Percentiles rank a stretch among this genome's conserved stretches.
Conservation (phyloP, 129 eudicot species). For the Helianthus tuberosus region DNA sequence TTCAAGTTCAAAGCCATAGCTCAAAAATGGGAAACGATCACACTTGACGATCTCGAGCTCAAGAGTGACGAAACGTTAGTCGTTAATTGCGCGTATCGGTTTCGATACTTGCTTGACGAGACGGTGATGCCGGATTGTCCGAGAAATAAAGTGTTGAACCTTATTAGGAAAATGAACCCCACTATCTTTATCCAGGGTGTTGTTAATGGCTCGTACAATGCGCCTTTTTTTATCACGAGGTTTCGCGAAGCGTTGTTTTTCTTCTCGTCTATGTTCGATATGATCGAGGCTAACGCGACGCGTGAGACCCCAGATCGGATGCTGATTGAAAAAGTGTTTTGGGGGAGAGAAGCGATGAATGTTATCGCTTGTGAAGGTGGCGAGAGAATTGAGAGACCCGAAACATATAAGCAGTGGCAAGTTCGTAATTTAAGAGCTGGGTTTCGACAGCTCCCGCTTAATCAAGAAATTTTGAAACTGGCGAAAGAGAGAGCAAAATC, state of each 20-base stretch:
- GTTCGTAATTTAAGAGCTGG: constrained; percentile 69
- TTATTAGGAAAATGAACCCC: no score
- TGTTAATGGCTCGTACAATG: no score
- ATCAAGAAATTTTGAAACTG: constrained; percentile 62
- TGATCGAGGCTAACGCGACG: constrained; percentile 53
- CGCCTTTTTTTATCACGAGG: no score
- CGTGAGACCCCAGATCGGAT: constrained; percentile 63
- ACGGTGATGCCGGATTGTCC: constrained; percentile 77
- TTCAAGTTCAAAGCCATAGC: constrained; percentile 77
- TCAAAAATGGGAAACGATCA: constrained; percentile 76
- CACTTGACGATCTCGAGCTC: constrained; percentile 62
- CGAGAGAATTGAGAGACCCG: constrained; percentile 84
- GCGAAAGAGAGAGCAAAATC: constrained; percentile 52
- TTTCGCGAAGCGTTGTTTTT: no score
- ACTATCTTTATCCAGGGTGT: no score
- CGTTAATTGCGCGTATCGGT: constrained; percentile 62
- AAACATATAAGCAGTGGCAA: constrained; percentile 87
- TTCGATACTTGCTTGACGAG: constrained; percentile 63
- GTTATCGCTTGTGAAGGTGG: constrained; percentile 86
- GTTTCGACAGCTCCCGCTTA: constrained; percentile 57
- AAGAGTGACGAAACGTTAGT: constrained; percentile 55
- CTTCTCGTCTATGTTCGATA: no score
- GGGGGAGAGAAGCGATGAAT: constrained; percentile 79
- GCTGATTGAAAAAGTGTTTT: constrained; percentile 59
- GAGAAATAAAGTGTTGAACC: constrained; percentile 34